phyloP scores from a whole-genome alignment of 768 basidiomycete genomes.

The Cyathus striatus region DNA sequence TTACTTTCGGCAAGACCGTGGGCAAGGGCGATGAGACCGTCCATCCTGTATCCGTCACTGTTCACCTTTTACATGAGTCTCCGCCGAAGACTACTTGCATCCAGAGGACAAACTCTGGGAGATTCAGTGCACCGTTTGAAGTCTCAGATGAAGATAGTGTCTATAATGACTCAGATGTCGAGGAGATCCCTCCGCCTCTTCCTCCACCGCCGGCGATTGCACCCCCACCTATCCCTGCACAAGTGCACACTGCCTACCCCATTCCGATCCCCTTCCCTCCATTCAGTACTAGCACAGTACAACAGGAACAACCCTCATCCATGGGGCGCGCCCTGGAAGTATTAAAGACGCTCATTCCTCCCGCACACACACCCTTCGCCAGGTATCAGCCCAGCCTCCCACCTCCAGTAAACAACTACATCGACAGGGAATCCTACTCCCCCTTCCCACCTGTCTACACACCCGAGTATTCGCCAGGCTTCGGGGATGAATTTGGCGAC shows the following conservation, averaged over 20 bases:
- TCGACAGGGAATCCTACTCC: no score
- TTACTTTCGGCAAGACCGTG: slow-evolving; percentile 78
- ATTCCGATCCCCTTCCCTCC: no score
- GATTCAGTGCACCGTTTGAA: slow-evolving; percentile 54
- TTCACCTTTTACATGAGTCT: slow-evolving; percentile 44
- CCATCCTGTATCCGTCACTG: slow-evolving; percentile 54
- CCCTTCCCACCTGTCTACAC: no score
- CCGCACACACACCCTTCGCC: slow-evolving; percentile 10
- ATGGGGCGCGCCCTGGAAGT: slow-evolving; percentile 3
- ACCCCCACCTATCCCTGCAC: slow-evolving; percentile 11
- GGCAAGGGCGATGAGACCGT: slow-evolving; percentile 58
- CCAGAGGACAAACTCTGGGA: slow-evolving; percentile 22
- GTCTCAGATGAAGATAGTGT: slow-evolving; percentile 38
- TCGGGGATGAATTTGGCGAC: no score
- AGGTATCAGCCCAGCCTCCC: slow-evolving; percentile 7
- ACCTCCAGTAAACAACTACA: no score
- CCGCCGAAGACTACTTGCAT: slow-evolving; percentile 5
- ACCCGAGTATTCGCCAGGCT: no score
- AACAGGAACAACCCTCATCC: background rate
- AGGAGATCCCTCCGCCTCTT: slow-evolving; percentile 42
- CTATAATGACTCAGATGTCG: slow-evolving; percentile 42
- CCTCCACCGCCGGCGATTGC: slow-evolving; percentile 12
- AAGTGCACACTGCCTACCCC: no score
- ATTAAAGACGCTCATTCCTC: slow-evolving; percentile 5
- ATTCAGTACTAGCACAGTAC: slow-evolving; percentile 1